Percentiles rank a stretch among this genome's conserved stretches.
Conservation (phyloP, 2,329 filamentous ascomycete species). For the Pseudogymnoascus sp. region DNA sequence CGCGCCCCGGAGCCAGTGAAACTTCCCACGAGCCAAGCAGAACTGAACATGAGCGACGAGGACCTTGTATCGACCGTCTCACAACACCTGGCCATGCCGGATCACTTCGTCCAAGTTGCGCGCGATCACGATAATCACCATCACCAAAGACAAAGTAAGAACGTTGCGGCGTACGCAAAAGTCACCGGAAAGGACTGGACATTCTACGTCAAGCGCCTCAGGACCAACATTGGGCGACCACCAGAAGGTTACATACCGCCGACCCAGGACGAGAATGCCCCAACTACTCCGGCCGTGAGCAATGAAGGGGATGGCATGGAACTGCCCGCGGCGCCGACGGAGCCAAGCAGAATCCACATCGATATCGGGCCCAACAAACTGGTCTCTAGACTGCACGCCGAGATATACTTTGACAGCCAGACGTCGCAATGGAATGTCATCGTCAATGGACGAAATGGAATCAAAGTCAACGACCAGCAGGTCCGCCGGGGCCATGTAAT, state of each 20-base stretch:
- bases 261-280: slow-evolving; percentile 17
- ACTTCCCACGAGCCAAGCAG: slow-evolving; percentile 33
- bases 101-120: slow-evolving; percentile 49
- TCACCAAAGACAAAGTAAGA: slow-evolving; percentile 50
- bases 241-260: slow-evolving; percentile 40
- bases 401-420: slow-evolving; percentile 64
- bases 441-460: slow-evolving; percentile 86
- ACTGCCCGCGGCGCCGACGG: slow-evolving; percentile 4
- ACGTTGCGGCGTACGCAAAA: slow-evolving; percentile 71
- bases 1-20: slow-evolving; percentile 29
- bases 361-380: slow-evolving; percentile 81
- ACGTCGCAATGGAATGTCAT: slow-evolving; percentile 71
- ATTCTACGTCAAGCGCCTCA: slow-evolving; percentile 71
- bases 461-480: slow-evolving; percentile 69
- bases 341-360: slow-evolving; percentile 57
- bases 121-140: slow-evolving; percentile 57
- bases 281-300: slow-evolving; percentile 28
- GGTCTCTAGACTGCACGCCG: slow-evolving; percentile 69
- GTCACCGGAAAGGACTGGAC: slow-evolving; percentile 78
- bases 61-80: slow-evolving; percentile 33
- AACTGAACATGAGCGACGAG: slow-evolving; percentile 41
- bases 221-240: slow-evolving; percentile 67
- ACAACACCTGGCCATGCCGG: slow-evolving; percentile 21
- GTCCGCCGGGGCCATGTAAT: slow-evolving; percentile 59
- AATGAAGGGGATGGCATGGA: slow-evolving; percentile 36